Conservation (phyloP, 768 basidiomycete species). For the Suillus weaverae region DNA sequence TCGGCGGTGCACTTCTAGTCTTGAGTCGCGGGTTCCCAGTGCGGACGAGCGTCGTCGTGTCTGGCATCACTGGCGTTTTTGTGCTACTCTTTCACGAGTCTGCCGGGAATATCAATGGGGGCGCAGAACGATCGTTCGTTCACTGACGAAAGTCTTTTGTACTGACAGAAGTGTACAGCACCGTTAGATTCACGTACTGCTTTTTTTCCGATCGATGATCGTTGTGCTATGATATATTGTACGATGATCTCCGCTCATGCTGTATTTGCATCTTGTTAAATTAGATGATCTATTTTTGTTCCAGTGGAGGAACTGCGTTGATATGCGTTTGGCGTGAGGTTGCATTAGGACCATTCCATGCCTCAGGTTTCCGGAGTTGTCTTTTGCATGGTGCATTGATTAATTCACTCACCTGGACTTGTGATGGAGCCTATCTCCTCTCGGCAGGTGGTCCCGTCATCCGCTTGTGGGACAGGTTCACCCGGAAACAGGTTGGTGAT, state of each 20-base stretch:
- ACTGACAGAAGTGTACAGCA: not conserved
- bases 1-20: constrained; percentile 72
- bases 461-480: no score
- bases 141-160: constrained; percentile 16
- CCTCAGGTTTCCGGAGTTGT: not conserved
- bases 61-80: constrained; percentile 60
- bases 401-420: not conserved
- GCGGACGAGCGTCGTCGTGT: constrained; percentile 68
- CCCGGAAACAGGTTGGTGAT: not conserved
- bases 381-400: no score
- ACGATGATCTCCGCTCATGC: not conserved
- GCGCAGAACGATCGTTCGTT: constrained; percentile 16
- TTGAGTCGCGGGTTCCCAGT: constrained; percentile 72
- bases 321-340: not conserved
- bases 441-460: no score
- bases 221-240: not conserved
- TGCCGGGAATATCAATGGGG: constrained; percentile 36
- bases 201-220: not conserved
- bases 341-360: no score
- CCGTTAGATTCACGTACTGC: not conserved
- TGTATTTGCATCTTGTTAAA: not conserved
- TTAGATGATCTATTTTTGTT: not conserved
- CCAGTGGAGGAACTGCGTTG: not conserved
- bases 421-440: not conserved
- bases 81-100: constrained; percentile 60